A percentile compares a stretch with the other conserved stretches of the same genome.
phyloP scores from a whole-genome alignment of 2,329 filamentous ascomycete species.

The Aspergillus pseudoviridinutans region DNA sequence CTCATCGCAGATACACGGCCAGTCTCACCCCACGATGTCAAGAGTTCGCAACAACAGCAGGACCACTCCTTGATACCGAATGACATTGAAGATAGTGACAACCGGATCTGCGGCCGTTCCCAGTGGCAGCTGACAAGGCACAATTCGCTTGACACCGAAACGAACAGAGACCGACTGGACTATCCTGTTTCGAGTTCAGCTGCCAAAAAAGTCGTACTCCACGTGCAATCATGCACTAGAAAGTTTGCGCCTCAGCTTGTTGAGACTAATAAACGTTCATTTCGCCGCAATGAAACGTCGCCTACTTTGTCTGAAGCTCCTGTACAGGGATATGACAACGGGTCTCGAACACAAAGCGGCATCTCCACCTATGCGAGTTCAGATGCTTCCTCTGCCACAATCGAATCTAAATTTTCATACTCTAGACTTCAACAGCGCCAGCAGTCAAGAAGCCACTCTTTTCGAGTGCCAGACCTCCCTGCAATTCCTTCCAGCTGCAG shows the following conservation, averaged over 20 bases:
- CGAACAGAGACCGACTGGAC: background rate
- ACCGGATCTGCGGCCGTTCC: no score
- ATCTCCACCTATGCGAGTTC: conserved; percentile 53
- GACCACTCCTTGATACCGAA: no score
- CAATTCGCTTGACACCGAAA: background rate
- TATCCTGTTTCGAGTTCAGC: background rate
- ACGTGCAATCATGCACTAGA: conserved; percentile 20
- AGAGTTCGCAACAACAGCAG: no score
- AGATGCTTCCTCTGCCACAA: conserved; percentile 48
- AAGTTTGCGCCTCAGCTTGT: conserved; percentile 76
- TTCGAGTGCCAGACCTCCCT: conserved; percentile 58
- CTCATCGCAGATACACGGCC: no score
- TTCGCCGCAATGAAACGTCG: conserved; percentile 59
- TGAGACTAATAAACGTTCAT: conserved; percentile 70
- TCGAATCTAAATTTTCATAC: conserved; percentile 45
- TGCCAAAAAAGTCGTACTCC: background rate
- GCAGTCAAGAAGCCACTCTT: conserved; percentile 50
- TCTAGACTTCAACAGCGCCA: conserved; percentile 38
- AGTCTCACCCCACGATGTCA: no score
- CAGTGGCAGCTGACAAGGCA: background rate
- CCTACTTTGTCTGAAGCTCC: background rate
- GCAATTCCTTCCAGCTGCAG: conserved; percentile 60
- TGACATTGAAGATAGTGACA: no score
- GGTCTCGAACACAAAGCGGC: background rate
- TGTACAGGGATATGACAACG: background rate